A percentile compares a stretch with the other conserved stretches of the same genome.
phyloP scores from a whole-genome alignment of 108 stramenopile genomes.

The Skeletonema menzelii region DNA sequence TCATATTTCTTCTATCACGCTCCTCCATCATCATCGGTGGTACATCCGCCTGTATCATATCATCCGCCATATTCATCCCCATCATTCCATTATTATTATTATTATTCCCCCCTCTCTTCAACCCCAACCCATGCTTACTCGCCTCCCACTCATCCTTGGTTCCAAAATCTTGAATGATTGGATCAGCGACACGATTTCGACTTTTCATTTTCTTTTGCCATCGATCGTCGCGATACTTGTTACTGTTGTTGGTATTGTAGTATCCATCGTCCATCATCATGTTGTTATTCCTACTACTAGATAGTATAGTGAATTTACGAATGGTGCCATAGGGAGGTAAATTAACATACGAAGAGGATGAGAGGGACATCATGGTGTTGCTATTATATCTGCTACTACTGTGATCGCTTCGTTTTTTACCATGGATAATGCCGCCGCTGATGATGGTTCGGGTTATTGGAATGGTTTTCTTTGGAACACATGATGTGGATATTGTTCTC shows the following conservation, averaged over 20 bases:
- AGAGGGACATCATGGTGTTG: background rate
- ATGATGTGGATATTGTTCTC: background rate
- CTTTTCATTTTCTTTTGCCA: background rate
- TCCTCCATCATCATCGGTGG: too few species aligned
- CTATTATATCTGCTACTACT: too few species aligned
- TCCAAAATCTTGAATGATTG: conserved; percentile 27
- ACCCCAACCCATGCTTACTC: conserved; percentile 12
- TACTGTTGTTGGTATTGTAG: background rate
- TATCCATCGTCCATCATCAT: conserved; percentile 1
- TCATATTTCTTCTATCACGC: too few species aligned
- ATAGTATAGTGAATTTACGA: background rate
- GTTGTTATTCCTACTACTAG: background rate
- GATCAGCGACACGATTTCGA: background rate
- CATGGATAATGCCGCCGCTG: background rate
- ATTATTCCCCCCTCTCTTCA: background rate
- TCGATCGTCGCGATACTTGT: conserved; percentile 2
- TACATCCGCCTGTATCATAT: background rate
- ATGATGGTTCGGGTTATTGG: background rate
- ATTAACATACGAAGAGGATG: background rate
- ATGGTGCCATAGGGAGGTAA: background rate
- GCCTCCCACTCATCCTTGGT: conserved; percentile 8
- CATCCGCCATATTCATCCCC: conserved; percentile 6
- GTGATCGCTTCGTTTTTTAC: background rate
- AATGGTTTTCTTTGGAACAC: background rate
- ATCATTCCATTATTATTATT: background rate